Conservation (phyloP, 768 basidiomycete genomes). For the Suillus placidus region DNA sequence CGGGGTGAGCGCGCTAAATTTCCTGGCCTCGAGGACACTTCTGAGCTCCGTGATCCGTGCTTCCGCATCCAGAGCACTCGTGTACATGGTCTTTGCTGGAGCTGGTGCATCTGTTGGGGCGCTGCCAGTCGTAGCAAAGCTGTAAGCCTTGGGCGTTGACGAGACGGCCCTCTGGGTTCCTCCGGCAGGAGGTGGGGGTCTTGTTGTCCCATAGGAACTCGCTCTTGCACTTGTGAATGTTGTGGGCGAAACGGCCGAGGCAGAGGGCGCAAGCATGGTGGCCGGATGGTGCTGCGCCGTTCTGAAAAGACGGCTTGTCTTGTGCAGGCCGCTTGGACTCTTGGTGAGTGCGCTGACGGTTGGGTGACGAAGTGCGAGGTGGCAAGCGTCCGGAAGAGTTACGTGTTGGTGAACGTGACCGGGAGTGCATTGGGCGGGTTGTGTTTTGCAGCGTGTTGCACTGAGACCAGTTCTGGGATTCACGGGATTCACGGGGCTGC, state of each 20-base stretch:
- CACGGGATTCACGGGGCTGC: too few species aligned
- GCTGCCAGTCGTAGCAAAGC: too few species aligned
- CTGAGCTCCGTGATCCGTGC: conserved; percentile 12
- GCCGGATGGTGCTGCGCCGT: not conserved
- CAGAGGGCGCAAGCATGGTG: conserved; percentile 33
- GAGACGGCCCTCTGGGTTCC: conserved; percentile 23
- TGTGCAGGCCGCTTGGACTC: not conserved
- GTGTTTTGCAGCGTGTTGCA: too few species aligned
- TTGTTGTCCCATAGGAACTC: conserved; percentile 24
- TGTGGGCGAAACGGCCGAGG: conserved; percentile 33
- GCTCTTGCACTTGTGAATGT: conserved; percentile 24
- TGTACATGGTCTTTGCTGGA: conserved; percentile 22
- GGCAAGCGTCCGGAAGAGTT: not conserved
- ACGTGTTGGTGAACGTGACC: fast-evolving
- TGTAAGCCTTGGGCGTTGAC: conserved; percentile 2
- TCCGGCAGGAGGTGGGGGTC: conserved; percentile 15
- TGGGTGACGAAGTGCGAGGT: fast-evolving
- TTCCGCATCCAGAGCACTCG: conserved; percentile 46
- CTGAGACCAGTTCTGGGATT: too few species aligned
- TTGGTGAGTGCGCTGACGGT: not conserved
- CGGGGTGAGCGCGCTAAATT: not conserved
- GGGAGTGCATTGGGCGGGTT: not conserved
- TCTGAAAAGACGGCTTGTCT: not conserved
- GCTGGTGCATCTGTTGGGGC: too few species aligned
- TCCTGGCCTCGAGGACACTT: conserved; percentile 11